Conservation (phyloP, 768 basidiomycete genomes). For the Mycena olivaceomarginata region DNA sequence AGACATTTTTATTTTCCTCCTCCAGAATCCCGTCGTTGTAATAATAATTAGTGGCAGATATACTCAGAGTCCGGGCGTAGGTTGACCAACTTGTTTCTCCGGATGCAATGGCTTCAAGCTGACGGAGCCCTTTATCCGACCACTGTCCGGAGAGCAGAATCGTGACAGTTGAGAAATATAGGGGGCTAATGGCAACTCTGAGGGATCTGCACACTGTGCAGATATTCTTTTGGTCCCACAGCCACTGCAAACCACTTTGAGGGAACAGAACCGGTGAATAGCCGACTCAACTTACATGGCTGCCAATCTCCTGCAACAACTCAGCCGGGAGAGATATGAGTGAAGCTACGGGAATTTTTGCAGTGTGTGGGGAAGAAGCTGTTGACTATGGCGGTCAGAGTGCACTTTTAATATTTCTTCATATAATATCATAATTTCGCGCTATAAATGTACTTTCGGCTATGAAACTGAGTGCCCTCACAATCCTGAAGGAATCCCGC, state of each 20-base stretch:
- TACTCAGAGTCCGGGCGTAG: conserved; percentile 14
- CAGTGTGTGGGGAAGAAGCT: conserved; percentile 19
- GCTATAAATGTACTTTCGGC: too few species aligned
- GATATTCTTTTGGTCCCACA: conserved; percentile 16
- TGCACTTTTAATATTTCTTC: too few species aligned
- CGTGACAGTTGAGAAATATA: conserved; percentile 19
- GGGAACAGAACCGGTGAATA: conserved; percentile 18
- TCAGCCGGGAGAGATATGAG: conserved; percentile 21
- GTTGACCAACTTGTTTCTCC: conserved; percentile 19
- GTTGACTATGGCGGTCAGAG: too few species aligned
- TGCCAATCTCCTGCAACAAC: conserved; percentile 20
- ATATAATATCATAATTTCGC: too few species aligned
- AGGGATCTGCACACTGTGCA: conserved; percentile 20
- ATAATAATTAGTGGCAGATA: conserved; percentile 18
- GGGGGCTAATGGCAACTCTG: conserved; percentile 18
- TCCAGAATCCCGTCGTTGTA: conserved; percentile 8
- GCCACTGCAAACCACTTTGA: conserved; percentile 21
- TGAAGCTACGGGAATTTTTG: conserved; percentile 21
- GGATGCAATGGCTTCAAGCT: conserved; percentile 22
- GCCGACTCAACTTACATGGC: conserved; percentile 16
- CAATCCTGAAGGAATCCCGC: too few species aligned
- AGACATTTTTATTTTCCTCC: conserved; percentile 16
- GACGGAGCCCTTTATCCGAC: conserved; percentile 18
- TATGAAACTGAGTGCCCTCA: too few species aligned
- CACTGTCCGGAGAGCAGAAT: conserved; percentile 20